Evolutionary conservation across 1,284 basidiomycete genomes (phyloP).

Genomic region (Ustilago sp.): DNA sequence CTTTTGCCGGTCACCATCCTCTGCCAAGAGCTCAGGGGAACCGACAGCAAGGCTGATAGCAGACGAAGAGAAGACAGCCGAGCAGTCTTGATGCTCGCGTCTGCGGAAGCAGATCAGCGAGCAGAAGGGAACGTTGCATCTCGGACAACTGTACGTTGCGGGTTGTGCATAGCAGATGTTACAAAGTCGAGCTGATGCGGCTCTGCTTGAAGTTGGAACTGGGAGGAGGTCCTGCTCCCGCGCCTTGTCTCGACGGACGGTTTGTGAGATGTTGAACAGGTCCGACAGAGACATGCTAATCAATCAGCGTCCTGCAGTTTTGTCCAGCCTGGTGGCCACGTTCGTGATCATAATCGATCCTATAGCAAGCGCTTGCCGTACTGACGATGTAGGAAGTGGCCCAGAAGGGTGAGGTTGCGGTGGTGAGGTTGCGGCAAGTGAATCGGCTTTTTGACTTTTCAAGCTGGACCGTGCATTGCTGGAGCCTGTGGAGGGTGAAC

Average conservation of each 20-base stretch:
- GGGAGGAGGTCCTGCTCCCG: conserved; percentile 35
- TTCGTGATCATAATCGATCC: neutral
- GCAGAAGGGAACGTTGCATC: conserved; percentile 63
- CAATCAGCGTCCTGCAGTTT: neutral
- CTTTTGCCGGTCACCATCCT: conserved; percentile 31
- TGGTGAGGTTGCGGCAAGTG: neutral
- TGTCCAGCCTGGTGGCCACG: neutral
- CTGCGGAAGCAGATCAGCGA: conserved; percentile 57
- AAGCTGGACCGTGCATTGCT: neutral
- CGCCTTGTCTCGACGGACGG: conserved; percentile 48
- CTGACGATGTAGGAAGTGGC: neutral
- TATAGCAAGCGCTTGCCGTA: neutral
- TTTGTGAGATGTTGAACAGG: conserved; percentile 57
- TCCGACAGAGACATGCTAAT: conserved; percentile 42
- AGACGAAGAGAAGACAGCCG: conserved; percentile 44
- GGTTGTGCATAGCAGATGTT: conserved; percentile 53
- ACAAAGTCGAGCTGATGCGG: conserved; percentile 41
- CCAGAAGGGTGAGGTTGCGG: neutral
- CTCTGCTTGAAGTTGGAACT: conserved; percentile 16
- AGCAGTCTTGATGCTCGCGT: conserved; percentile 46
- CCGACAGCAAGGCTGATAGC: conserved; percentile 11
- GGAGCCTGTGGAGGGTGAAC: neutral
- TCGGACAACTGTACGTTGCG: conserved; percentile 59
- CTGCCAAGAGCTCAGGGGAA: neutral
- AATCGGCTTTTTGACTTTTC: neutral